phyloP scores from a whole-genome alignment of 345 rosid genomes.

The Excoecaria cochinchinensis region DNA sequence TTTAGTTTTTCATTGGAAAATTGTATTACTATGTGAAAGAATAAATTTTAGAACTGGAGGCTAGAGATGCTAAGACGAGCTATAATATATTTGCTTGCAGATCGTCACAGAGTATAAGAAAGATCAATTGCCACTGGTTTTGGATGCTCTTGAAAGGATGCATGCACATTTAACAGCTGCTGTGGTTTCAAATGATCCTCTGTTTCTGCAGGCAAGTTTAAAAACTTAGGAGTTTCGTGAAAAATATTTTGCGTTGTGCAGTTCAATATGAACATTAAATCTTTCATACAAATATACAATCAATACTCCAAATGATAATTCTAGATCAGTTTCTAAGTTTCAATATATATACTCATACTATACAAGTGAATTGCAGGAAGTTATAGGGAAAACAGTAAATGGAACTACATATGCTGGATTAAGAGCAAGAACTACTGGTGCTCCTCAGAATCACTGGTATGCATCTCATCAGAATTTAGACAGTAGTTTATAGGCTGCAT shows the following conservation, averaged over 20 bases:
- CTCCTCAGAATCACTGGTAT: constrained; percentile 98
- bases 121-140: constrained; percentile 73
- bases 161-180: constrained; percentile 98
- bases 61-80: neutral
- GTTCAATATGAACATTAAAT: neutral
- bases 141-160: constrained; percentile 88
- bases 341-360: neutral
- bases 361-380: constrained; percentile 54
- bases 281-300: neutral
- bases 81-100: constrained; percentile 33
- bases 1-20: neutral
- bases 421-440: constrained; percentile 96
- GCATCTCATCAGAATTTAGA: neutral
- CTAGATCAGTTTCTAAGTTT: too few species aligned
- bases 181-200: constrained; percentile 83
- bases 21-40: neutral
- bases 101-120: constrained; percentile 76
- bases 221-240: too few species aligned
- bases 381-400: constrained; percentile 82
- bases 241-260: neutral
- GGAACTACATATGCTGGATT: constrained; percentile 96
- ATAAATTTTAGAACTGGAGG: neutral
- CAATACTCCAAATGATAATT: neutral
- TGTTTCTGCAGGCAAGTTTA: constrained; percentile 74
- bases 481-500: neutral